Conservation (phyloP, 78 protist genomes). For the Anaeramoeba flamelloides region DNA sequence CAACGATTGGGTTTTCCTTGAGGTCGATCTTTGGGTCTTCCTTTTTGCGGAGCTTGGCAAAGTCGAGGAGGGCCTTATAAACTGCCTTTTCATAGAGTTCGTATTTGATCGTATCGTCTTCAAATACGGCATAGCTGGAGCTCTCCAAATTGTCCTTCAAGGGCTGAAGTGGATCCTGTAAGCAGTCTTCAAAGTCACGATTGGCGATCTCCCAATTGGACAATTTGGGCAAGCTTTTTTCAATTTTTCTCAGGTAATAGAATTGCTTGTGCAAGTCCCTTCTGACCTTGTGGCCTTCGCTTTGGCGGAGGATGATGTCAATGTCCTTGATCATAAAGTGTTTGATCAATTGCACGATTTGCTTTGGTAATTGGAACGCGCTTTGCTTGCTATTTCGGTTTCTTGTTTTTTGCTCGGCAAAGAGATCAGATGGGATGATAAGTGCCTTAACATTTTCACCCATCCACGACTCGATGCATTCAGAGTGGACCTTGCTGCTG, state of each 20-base stretch:
- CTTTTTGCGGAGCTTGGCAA: background rate
- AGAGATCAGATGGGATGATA: background rate
- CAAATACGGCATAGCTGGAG: background rate
- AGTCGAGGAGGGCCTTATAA: background rate
- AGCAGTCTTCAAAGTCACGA: no score
- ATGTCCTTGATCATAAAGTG: no score
- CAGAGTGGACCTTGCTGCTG: background rate
- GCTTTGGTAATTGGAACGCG: no score
- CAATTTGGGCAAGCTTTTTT: no score
- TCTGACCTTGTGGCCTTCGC: no score
- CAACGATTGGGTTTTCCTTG: background rate
- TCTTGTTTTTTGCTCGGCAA: background rate
- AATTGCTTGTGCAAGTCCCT: no score
- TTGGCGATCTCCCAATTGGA: no score
- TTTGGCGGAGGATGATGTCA: no score
- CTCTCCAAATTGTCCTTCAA: background rate
- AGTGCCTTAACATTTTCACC: background rate
- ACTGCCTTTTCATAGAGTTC: background rate
- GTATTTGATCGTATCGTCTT: background rate
- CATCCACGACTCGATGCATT: background rate
- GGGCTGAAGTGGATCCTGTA: background rate
- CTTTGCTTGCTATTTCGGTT: no score
- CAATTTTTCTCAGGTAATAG: no score
- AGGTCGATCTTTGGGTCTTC: background rate
- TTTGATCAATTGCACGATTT: no score